phyloP scores from a whole-genome alignment of 768 basidiomycete species.

The Termitomyces sp. region DNA sequence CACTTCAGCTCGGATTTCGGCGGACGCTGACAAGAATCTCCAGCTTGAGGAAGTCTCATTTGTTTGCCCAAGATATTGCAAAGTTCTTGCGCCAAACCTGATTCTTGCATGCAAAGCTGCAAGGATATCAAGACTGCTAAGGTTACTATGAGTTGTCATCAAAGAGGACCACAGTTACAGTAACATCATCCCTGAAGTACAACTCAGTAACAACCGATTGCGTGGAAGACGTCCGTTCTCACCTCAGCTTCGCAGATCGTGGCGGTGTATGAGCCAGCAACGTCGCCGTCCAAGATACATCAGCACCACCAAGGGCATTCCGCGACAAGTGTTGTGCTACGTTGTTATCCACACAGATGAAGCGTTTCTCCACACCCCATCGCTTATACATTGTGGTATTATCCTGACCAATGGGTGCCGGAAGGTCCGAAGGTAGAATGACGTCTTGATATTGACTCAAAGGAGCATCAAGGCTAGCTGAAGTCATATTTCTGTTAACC shows the following conservation, averaged over 20 bases:
- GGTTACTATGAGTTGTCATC: neutral
- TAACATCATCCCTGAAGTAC: slow-evolving; percentile 10
- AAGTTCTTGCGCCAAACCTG: neutral
- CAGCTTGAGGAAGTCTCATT: neutral
- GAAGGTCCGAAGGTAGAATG: slow-evolving; percentile 23
- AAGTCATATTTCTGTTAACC: slow-evolving; percentile 24
- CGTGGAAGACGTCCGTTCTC: slow-evolving; percentile 1
- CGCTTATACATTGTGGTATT: slow-evolving; percentile 31
- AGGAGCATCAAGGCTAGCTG: neutral
- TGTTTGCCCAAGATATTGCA: neutral
- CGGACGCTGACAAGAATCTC: neutral
- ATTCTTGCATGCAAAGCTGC: neutral
- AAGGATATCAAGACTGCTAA: neutral
- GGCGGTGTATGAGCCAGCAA: slow-evolving; percentile 35
- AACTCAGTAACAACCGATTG: neutral
- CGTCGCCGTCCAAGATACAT: slow-evolving; percentile 33
- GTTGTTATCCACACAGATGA: slow-evolving; percentile 38
- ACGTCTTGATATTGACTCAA: slow-evolving; percentile 1
- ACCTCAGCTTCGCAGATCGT: slow-evolving; percentile 32
- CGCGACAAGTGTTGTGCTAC: slow-evolving; percentile 44
- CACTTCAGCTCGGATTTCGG: neutral
- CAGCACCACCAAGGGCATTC: slow-evolving; percentile 50
- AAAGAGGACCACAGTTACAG: slow-evolving; percentile 13
- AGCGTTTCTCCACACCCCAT: slow-evolving; percentile 35
- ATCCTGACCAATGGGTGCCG: slow-evolving; percentile 26